Percentiles rank a stretch among this genome's conserved stretches.
Conservation (phyloP, 2,329 filamentous ascomycete species). For the Colletotrichum cereale region DNA sequence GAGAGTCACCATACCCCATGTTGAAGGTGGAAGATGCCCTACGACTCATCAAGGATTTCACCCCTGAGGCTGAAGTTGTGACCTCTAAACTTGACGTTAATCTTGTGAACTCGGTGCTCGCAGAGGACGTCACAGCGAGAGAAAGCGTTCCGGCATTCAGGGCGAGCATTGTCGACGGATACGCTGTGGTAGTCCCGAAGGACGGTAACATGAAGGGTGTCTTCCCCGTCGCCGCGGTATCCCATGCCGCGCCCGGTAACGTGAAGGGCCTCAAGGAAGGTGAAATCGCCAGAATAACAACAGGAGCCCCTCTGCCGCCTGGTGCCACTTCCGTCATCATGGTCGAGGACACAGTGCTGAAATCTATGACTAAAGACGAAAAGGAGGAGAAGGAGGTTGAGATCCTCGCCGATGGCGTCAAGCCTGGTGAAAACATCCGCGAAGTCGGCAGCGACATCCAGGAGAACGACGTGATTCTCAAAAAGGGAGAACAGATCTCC, state of each 20-base stretch:
- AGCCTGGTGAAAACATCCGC: constrained; percentile 86
- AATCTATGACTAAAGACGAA: constrained; percentile 80
- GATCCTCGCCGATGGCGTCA: constrained; percentile 82
- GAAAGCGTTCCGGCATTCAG: constrained; percentile 94
- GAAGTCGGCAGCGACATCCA: constrained; percentile 91
- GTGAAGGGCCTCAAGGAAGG: constrained; percentile 75
- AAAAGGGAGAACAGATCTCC: constrained; percentile 84
- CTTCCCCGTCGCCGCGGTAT: constrained; percentile 89
- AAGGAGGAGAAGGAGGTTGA: constrained; percentile 89
- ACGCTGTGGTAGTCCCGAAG: constrained; percentile 80
- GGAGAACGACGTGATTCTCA: constrained; percentile 76
- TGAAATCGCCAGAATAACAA: constrained; percentile 90
- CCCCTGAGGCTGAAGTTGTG: constrained; percentile 71
- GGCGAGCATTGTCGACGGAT: constrained; percentile 97
- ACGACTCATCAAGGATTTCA: constrained; percentile 77
- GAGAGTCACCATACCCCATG: constrained; percentile 94
- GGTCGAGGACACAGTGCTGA: constrained; percentile 92
- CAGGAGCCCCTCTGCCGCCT: constrained; percentile 88
- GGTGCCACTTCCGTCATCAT: constrained; percentile 94
- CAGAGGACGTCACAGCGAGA: constrained; percentile 81
- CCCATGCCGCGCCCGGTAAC: constrained; percentile 83
- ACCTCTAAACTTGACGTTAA: constrained; percentile 71
- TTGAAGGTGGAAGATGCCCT: constrained; percentile 87
- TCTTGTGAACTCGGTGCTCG: constrained; percentile 83
- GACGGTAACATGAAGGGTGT: constrained; percentile 78